Percentiles rank a stretch among this genome's conserved stretches.
These are phyloP conservation scores for Alternaria sp. DNA, from an alignment of 2,329 filamentous ascomycete species.

Conservation along the genomic window DNA sequence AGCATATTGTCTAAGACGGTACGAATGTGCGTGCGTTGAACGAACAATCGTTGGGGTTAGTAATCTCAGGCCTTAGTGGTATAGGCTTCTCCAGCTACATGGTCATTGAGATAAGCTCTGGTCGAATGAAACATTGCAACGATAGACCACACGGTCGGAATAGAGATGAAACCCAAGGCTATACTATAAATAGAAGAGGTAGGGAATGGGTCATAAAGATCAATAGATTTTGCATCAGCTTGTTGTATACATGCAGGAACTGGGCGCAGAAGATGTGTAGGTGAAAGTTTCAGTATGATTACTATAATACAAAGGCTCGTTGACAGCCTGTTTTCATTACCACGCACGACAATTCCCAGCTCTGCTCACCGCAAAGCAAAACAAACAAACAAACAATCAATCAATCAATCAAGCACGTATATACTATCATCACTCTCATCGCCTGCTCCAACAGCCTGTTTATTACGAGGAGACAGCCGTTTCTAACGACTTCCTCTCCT, in stretches of 20 bases:
- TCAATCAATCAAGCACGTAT: slow-evolving; percentile 8
- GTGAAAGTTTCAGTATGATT: background rate
- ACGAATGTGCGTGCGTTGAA: too few species aligned
- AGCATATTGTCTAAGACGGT: too few species aligned
- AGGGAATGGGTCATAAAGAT: background rate
- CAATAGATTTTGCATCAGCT: background rate
- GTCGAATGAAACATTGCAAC: too few species aligned
- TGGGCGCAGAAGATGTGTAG: background rate
- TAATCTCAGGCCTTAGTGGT: too few species aligned
- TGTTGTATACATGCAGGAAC: background rate
- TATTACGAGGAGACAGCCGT: slow-evolving; percentile 14
- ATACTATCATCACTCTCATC: slow-evolving; percentile 10
- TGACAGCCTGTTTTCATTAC: background rate
- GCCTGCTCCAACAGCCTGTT: background rate
- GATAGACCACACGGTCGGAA: too few species aligned
- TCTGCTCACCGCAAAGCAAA: background rate
- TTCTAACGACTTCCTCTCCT: slow-evolving; percentile 40
- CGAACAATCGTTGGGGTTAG: too few species aligned
- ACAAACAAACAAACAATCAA: background rate
- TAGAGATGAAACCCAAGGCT: too few species aligned
- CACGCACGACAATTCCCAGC: background rate
- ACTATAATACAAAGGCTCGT: slow-evolving; percentile 11
- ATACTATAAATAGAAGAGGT: too few species aligned
- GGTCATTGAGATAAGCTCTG: too few species aligned
- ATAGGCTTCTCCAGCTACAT: too few species aligned